Percentiles rank a stretch among this genome's conserved stretches.
phyloP scores from a whole-genome alignment of 1,139 yeast genomes.

The Pichia cactophila region DNA sequence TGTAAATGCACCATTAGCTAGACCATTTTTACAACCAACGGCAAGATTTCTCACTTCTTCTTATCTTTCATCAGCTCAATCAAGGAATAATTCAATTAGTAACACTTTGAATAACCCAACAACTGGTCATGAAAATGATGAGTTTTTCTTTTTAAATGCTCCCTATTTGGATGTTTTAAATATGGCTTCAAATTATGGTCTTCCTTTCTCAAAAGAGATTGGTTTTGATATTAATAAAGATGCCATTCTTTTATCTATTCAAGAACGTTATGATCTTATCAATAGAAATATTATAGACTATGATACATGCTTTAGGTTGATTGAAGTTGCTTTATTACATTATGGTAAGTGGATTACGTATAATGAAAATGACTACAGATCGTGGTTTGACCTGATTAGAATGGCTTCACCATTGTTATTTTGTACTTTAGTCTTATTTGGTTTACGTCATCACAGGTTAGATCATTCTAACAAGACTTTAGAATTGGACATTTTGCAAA shows the following conservation, averaged over 20 bases:
- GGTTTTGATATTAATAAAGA: slow-evolving; percentile 33
- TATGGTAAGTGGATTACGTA: slow-evolving; percentile 75
- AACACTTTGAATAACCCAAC: neutral
- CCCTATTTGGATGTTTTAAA: slow-evolving; percentile 44
- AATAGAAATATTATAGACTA: slow-evolving; percentile 41
- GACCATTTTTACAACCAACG: slow-evolving; percentile 8
- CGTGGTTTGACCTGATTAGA: slow-evolving; percentile 43
- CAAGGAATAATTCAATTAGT: neutral
- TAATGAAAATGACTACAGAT: slow-evolving; percentile 37
- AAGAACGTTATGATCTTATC: slow-evolving; percentile 34
- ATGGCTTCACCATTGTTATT: slow-evolving; percentile 50
- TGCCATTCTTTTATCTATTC: slow-evolving; percentile 4
- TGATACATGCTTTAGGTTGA: slow-evolving; percentile 39
- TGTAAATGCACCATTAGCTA: slow-evolving; percentile 11
- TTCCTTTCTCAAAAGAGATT: slow-evolving; percentile 37
- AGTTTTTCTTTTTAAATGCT: slow-evolving; percentile 38
- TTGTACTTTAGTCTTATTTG: slow-evolving; percentile 56
- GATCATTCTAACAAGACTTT: slow-evolving; percentile 19
- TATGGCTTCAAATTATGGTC: slow-evolving; percentile 27
- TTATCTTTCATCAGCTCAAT: neutral
- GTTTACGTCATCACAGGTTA: slow-evolving; percentile 38
- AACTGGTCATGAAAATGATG: slow-evolving; percentile 14
- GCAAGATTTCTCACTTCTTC: neutral
- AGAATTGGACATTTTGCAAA: slow-evolving; percentile 30
- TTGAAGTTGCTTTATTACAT: slow-evolving; percentile 49